These are phyloP conservation scores for Alternaria triticimaculans DNA, from an alignment of 2,329 filamentous ascomycete genomes.

Conservation along the genomic window DNA sequence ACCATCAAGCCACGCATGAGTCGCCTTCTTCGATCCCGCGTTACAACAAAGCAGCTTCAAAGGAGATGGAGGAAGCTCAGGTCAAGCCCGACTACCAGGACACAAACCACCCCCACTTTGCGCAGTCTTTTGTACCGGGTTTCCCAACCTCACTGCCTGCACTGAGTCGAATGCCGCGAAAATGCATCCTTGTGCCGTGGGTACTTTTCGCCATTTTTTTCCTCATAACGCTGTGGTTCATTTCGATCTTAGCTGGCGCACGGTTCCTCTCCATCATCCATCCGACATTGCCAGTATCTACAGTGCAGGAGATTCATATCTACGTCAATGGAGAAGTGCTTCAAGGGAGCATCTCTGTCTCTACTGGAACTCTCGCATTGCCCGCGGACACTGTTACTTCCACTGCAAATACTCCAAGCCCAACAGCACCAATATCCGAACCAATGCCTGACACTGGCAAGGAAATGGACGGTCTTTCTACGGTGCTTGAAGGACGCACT, in stretches of 20 bases:
- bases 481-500: background rate
- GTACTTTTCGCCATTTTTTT: conserved; percentile 32
- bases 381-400: background rate
- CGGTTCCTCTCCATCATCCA: conserved; percentile 22
- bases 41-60: background rate
- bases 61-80: background rate
- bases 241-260: conserved; percentile 27
- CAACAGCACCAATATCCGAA: background rate
- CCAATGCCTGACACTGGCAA: conserved; percentile 2
- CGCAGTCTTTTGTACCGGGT: conserved; percentile 1
- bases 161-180: conserved; percentile 9
- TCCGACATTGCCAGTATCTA: conserved; percentile 4
- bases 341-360: background rate
- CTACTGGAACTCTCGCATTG: background rate
- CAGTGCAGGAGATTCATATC: conserved; percentile 23
- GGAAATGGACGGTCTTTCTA: background rate
- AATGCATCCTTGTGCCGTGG: conserved; percentile 31
- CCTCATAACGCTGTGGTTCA: conserved; percentile 29
- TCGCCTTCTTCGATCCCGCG: background rate
- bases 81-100: conserved; percentile 14
- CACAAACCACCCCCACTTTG: conserved; percentile 16
- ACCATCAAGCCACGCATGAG: background rate
- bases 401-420: background rate
- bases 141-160: background rate
- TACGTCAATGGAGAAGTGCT: conserved; percentile 21